Evolutionary conservation across 768 basidiomycete genomes (phyloP).

Genomic region (Dictyophora rubrovolvata): DNA sequence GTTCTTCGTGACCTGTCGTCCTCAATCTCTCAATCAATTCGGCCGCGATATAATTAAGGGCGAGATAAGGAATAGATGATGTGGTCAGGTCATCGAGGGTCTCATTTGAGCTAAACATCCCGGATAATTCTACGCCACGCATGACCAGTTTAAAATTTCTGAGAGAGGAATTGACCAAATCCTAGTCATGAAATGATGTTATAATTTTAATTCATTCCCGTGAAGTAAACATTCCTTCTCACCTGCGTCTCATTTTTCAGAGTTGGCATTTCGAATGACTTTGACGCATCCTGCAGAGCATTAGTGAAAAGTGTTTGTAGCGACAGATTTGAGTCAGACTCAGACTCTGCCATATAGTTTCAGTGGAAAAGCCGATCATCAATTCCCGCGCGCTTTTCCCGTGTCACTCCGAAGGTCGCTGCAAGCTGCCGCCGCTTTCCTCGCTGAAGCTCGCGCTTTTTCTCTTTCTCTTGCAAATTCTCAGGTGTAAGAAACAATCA

Average conservation of each 20-base stretch:
- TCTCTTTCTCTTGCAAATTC: no score
- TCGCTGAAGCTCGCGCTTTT: not conserved
- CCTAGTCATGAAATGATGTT: slow-evolving; percentile 28
- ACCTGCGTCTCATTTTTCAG: slow-evolving; percentile 39
- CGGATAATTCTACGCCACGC: slow-evolving; percentile 46
- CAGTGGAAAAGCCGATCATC: not conserved
- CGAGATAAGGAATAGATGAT: slow-evolving; percentile 61
- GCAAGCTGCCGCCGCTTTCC: slow-evolving; percentile 2
- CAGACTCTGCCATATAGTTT: not conserved
- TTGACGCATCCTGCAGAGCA: slow-evolving; percentile 28
- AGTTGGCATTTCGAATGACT: slow-evolving; percentile 30
- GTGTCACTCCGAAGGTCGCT: not conserved
- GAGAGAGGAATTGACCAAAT: slow-evolving; percentile 45
- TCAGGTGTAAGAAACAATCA: no score
- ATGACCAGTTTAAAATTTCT: slow-evolving; percentile 45
- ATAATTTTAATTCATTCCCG: not conserved
- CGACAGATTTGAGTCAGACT: slow-evolving; percentile 14
- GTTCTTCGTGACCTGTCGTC: slow-evolving; percentile 44
- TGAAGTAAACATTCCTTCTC: not conserved
- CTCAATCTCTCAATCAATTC: slow-evolving; percentile 54
- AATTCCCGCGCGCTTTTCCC: not conserved
- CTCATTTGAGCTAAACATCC: slow-evolving; percentile 80
- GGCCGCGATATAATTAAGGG: slow-evolving; percentile 57
- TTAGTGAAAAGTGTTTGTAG: slow-evolving; percentile 30
- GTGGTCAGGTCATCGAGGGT: slow-evolving; percentile 74